These are phyloP conservation scores for Aspergillus nomiae DNA, from an alignment of 2,329 filamentous ascomycete species.

Conservation along the genomic window DNA sequence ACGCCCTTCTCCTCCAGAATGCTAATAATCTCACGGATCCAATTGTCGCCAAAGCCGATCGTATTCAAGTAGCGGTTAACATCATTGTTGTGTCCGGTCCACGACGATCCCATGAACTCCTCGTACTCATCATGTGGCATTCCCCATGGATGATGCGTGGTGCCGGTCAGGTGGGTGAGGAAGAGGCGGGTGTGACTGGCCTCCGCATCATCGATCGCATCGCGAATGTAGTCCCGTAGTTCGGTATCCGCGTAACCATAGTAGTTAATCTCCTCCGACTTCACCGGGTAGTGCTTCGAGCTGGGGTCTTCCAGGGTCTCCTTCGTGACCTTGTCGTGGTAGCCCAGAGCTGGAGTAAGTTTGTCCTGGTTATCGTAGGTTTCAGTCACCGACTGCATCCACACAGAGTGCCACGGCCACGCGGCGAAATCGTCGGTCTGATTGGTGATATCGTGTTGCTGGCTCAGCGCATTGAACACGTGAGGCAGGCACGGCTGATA, in stretches of 20 bases:
- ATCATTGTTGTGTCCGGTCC: constrained; percentile 22
- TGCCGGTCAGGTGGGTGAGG: constrained; percentile 36
- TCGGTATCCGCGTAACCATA: constrained; percentile 37
- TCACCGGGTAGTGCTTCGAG: constrained; percentile 30
- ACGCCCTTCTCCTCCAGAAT: constrained; percentile 34
- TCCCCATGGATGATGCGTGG: constrained; percentile 37
- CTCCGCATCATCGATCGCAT: constrained; percentile 35
- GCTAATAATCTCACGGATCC: constrained; percentile 33
- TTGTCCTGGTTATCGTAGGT: constrained; percentile 33
- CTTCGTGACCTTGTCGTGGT: constrained; percentile 29
- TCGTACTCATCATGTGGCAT: constrained; percentile 30
- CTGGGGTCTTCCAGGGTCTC: constrained; percentile 26
- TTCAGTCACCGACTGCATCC: constrained; percentile 37
- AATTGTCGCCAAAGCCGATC: constrained; percentile 34
- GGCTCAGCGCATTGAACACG: constrained; percentile 28
- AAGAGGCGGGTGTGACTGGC: constrained; percentile 34
- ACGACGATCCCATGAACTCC: constrained; percentile 23
- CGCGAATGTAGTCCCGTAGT: constrained; percentile 34
- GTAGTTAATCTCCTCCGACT: constrained; percentile 33
- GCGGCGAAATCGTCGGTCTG: constrained; percentile 28
- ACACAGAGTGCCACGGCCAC: constrained; percentile 38
- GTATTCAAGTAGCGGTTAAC: constrained; percentile 35
- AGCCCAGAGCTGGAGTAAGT: constrained; percentile 32
- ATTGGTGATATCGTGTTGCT: constrained; percentile 24
- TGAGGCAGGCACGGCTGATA: constrained; percentile 51